Base-by-base conservation (phyloP, 2,329 filamentous ascomycete genomes). In the Colletotrichum caudatum region DNA sequence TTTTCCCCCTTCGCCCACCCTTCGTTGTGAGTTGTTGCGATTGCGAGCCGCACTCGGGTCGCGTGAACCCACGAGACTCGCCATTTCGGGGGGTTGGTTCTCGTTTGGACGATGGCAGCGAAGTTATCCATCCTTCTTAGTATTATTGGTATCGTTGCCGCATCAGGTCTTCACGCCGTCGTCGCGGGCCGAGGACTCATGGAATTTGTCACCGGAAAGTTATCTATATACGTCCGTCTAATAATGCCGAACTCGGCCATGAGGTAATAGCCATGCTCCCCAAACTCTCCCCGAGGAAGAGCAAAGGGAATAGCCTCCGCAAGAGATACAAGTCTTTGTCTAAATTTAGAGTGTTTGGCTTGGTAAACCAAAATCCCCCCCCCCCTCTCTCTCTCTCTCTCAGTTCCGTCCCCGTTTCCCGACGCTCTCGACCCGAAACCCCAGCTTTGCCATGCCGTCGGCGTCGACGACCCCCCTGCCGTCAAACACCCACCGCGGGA, bases 401-500 rank as follows among this genome's bases (percentile, higher is more conserved):
- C 44, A 69, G 14, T 39, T 67, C 37, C 59, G 44, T 12, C 75
- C 76, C 75, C 84, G 84, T 29, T 84, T 82, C 26, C 87, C 87
- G 44, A 89, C 83, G 72, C 84, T 87, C 80, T 88, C 85, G 12
- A 88, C 85, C 23, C 82, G 80, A 61, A 89, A 81, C 18, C 85
- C 86, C n/a, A 88, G 78, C 79, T 83, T 83, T 50, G 80, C 80
- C 82, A 88, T 84, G 74, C 83, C 81, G 29, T 79, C 78, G 23
- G 81, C 82, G 74, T 89, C 84, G 58, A 89, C 83, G 39, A 88
- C 83, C 50, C 86, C 86, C 66, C 85, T 84, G n/a, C 87, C 87
- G 71, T 89, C 87, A 78, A 89, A 89, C 35, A 89, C 80, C 85
- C 86, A 88, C 68, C 83, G 84, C 14, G 87, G 87, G 79, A 85